These are phyloP conservation scores for Carex scoparia DNA, from an alignment of 176 grass and related monocot genomes.

Conservation along the genomic window DNA sequence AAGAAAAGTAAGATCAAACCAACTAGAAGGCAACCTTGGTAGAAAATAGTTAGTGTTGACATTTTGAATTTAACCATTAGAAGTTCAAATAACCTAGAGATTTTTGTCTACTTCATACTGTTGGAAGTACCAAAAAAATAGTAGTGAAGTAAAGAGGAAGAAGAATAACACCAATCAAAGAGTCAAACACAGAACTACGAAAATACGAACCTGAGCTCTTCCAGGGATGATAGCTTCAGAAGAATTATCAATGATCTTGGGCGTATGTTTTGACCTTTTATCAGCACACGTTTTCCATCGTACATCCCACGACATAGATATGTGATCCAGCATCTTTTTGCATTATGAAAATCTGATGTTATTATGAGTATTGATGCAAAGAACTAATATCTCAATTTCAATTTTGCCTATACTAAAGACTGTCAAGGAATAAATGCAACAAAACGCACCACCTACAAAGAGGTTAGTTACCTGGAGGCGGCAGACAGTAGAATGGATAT, in stretches of 20 bases:
- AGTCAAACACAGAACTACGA: not conserved
- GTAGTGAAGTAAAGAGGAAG: not conserved
- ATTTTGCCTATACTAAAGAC: not conserved
- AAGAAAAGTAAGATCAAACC: not conserved
- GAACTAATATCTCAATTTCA: not conserved
- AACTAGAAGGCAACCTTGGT: not conserved
- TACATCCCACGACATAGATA: slow-evolving; percentile 64
- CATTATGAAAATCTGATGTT: slow-evolving; percentile 18
- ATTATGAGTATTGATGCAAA: slow-evolving; percentile 11
- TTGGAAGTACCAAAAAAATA: not conserved
- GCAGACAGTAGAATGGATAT: slow-evolving; percentile 76
- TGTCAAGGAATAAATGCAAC: slow-evolving; percentile 19
- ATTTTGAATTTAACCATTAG: not conserved
- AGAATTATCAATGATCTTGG: slow-evolving; percentile 28
- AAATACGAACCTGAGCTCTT: slow-evolving; percentile 47
- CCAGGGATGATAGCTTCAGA: slow-evolving; percentile 46
- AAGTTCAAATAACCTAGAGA: not conserved
- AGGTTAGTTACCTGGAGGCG: slow-evolving; percentile 63
- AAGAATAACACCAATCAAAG: not conserved
- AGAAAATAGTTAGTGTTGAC: not conserved
- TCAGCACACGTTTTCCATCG: slow-evolving; percentile 50
- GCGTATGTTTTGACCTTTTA: slow-evolving; percentile 34
- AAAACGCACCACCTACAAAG: slow-evolving; percentile 10
- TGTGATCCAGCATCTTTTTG: slow-evolving; percentile 86
- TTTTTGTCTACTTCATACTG: not conserved